phyloP scores from a whole-genome alignment of 2,329 filamentous ascomycete genomes.

The Remersonia thermophila region DNA sequence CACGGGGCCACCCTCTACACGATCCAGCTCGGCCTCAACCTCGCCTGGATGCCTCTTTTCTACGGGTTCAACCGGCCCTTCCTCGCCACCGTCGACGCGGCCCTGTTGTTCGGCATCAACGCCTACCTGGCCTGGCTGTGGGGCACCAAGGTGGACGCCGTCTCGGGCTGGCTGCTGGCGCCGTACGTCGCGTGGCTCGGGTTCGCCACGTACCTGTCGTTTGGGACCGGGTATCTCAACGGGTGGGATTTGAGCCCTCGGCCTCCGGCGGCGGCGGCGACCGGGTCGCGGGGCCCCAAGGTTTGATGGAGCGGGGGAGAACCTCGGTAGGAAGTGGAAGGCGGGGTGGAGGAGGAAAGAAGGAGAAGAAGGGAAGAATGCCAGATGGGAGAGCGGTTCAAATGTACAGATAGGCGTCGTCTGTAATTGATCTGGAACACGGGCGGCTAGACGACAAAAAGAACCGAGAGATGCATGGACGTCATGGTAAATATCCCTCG shows the following conservation, averaged over 20 bases:
- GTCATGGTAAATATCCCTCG: too few relatives aligned
- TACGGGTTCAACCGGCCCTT: slow-evolving; percentile 64
- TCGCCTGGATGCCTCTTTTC: slow-evolving; percentile 88
- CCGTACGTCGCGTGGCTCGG: slow-evolving; percentile 80
- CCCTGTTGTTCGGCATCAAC: slow-evolving; percentile 58
- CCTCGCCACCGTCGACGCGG: slow-evolving; percentile 63
- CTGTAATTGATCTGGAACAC: too few relatives aligned
- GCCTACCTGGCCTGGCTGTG: slow-evolving; percentile 66
- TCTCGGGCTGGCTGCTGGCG: slow-evolving; percentile 60
- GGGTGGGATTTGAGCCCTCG: slow-evolving; percentile 49
- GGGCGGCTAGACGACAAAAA: too few relatives aligned
- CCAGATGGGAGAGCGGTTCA: too few relatives aligned
- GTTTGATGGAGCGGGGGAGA: slow-evolving; percentile 19
- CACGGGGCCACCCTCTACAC: slow-evolving; percentile 71
- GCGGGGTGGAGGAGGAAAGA: too few relatives aligned
- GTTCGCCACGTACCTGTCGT: slow-evolving; percentile 78
- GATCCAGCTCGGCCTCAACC: slow-evolving; percentile 72
- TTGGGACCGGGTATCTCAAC: slow-evolving; percentile 56
- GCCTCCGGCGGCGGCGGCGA: too few relatives aligned
- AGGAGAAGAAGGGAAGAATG: too few relatives aligned
- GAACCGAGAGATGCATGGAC: too few relatives aligned
- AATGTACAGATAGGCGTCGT: too few relatives aligned
- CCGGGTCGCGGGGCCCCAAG: too few relatives aligned
- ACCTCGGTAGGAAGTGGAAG: slow-evolving; percentile 7
- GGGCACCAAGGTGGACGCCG: slow-evolving; percentile 53